A percentile compares a stretch with the other conserved stretches of the same genome.
Evolutionary conservation across 257 asterid species (phyloP).

Genomic region (Sherardia arvensis): DNA sequence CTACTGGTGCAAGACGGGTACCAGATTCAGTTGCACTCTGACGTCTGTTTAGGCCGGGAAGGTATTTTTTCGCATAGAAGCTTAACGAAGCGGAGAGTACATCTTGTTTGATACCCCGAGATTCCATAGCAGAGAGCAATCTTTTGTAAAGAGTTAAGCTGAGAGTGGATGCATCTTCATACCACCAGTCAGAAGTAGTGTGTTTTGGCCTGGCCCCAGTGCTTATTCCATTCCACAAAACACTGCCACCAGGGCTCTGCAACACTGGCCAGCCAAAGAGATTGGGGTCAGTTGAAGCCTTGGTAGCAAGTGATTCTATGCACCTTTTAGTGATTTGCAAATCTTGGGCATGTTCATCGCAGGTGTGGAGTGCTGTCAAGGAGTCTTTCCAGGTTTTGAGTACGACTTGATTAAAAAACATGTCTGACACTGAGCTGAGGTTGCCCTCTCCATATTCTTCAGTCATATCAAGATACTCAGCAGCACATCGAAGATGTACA

Average conservation of each 20-base stretch:
- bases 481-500: slow-evolving; percentile 74
- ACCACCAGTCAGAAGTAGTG: slow-evolving; percentile 89
- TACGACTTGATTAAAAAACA: slow-evolving; percentile 70
- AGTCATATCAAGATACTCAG: slow-evolving; percentile 85
- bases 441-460: slow-evolving; percentile 90
- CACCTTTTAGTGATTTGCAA: slow-evolving; percentile 62
- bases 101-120: slow-evolving; percentile 59
- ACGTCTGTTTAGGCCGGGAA: slow-evolving; percentile 78
- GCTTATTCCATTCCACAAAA: slow-evolving; percentile 96
- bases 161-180: slow-evolving; percentile 77
- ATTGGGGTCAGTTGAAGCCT: slow-evolving; percentile 72
- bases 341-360: slow-evolving; percentile 69
- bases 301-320: slow-evolving; percentile 71
- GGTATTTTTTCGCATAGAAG: slow-evolving; percentile 60
- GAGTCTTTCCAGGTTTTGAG: slow-evolving; percentile 79
- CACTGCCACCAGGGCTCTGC: slow-evolving; percentile 98
- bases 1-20: slow-evolving; percentile 35
- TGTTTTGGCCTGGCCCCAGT: slow-evolving; percentile 81
- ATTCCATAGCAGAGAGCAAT: slow-evolving; percentile 65
- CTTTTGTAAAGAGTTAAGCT: slow-evolving; percentile 64
- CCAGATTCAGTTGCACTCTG: slow-evolving; percentile 42
- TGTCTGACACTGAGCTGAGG: slow-evolving; percentile 67
- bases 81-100: slow-evolving; percentile 64
- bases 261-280: slow-evolving; percentile 95
- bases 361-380: slow-evolving; percentile 67